A percentile compares a stretch with the other conserved stretches of the same genome.
phyloP scores from a whole-genome alignment of 2,329 filamentous ascomycete genomes.

The Phialocephala subalpina region DNA sequence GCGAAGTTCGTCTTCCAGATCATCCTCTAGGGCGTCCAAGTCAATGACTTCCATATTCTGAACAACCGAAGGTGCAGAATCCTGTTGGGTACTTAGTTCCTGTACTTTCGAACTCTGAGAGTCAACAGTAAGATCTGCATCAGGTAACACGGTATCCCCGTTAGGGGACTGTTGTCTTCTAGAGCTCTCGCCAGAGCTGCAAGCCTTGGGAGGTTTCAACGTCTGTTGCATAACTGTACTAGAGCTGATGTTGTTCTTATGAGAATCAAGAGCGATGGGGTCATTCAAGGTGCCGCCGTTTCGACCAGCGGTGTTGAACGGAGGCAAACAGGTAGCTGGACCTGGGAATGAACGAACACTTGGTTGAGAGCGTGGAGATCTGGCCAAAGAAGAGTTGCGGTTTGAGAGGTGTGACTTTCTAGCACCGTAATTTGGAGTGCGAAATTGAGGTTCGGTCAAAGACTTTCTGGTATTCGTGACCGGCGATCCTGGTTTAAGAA shows the following conservation, averaged over 20 bases:
- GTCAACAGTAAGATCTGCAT: too few species aligned
- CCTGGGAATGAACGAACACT: background rate
- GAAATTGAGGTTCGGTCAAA: background rate
- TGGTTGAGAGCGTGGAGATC: background rate
- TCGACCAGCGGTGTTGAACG: background rate
- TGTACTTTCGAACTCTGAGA: background rate
- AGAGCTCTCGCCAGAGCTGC: background rate
- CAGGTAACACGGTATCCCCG: background rate
- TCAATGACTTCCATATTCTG: background rate
- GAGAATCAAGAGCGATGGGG: background rate
- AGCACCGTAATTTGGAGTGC: background rate
- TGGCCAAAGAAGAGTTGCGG: background rate
- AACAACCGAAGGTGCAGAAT: background rate
- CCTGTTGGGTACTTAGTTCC: background rate
- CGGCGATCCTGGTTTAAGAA: background rate
- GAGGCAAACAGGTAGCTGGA: background rate
- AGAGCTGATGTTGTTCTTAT: background rate
- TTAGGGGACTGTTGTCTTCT: background rate
- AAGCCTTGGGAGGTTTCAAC: background rate
- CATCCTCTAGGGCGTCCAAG: background rate
- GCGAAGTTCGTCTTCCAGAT: constrained; percentile 7
- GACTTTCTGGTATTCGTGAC: background rate
- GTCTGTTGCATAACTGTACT: background rate
- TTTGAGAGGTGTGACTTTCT: background rate
- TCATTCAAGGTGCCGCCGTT: background rate